Evolutionary conservation across 352 stramenopile species (phyloP).

Genomic region (Phytophthora multivora): DNA sequence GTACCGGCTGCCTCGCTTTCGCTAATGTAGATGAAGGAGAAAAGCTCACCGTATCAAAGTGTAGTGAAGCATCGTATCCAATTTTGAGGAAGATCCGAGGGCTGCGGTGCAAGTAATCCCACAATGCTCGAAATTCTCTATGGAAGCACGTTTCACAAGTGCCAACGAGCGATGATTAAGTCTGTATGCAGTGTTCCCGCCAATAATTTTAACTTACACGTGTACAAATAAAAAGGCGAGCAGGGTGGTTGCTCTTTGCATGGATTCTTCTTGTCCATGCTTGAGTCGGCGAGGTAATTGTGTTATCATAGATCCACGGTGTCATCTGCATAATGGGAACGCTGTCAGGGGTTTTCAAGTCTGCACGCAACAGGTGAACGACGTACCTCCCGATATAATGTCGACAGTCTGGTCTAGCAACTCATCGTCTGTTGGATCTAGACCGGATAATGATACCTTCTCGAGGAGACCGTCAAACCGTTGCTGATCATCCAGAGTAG

Average conservation of each 20-base stretch:
- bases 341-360: neutral
- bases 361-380: neutral
- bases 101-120: neutral
- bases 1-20: constrained; percentile 39
- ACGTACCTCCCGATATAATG: constrained; percentile 50
- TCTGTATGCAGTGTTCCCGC: constrained; percentile 2
- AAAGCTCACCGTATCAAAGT: neutral
- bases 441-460: constrained; percentile 62
- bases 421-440: constrained; percentile 68
- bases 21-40: constrained; percentile 3
- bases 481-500: constrained; percentile 59
- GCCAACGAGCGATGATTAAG: no score
- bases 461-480: constrained; percentile 66
- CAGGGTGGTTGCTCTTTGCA: constrained; percentile 18
- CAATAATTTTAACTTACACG: constrained; percentile 53
- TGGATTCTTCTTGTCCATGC: constrained; percentile 20
- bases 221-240: constrained; percentile 49
- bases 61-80: no score
- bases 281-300: neutral
- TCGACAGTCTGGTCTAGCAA: constrained; percentile 54
- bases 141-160: no score
- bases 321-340: constrained; percentile 33
- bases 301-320: constrained; percentile 48
- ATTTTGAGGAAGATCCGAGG: no score
- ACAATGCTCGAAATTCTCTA: neutral